phyloP scores from a whole-genome alignment of 2,329 filamentous ascomycete genomes.

The Colletotrichum cuscutae region DNA sequence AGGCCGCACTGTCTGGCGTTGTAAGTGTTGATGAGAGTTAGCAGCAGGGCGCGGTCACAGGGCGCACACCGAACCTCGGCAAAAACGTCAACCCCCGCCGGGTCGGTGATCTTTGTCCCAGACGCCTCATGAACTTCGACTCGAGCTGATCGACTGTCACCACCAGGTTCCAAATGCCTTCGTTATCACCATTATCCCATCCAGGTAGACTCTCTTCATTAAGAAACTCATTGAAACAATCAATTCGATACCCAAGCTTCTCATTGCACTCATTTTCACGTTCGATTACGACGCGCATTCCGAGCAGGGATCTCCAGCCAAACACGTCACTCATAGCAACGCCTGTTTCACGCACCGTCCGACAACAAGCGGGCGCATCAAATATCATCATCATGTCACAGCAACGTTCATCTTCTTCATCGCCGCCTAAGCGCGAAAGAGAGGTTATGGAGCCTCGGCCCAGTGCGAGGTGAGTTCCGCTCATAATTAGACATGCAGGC shows the following conservation, averaged over 20 bases:
- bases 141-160: constrained; percentile 1
- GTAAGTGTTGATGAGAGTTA: background rate
- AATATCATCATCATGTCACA: constrained; percentile 27
- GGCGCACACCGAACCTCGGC: constrained; percentile 32
- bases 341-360: background rate
- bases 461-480: constrained; percentile 66
- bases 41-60: constrained; percentile 22
- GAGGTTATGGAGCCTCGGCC: constrained; percentile 62
- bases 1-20: background rate
- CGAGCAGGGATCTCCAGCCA: background rate
- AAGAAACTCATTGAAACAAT: background rate
- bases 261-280: background rate
- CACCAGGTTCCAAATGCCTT: background rate
- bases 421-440: constrained; percentile 39
- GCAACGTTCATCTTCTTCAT: constrained; percentile 19
- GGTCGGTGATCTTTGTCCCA: constrained; percentile 2
- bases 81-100: constrained; percentile 16
- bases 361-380: background rate
- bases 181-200: background rate
- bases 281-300: constrained; percentile 1
- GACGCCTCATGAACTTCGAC: constrained; percentile 6
- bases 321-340: constrained; percentile 11
- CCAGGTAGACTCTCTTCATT: background rate
- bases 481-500: background rate
- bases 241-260: background rate